phyloP scores from a whole-genome alignment of 305 asterid species.

The Rubia peregrina region DNA sequence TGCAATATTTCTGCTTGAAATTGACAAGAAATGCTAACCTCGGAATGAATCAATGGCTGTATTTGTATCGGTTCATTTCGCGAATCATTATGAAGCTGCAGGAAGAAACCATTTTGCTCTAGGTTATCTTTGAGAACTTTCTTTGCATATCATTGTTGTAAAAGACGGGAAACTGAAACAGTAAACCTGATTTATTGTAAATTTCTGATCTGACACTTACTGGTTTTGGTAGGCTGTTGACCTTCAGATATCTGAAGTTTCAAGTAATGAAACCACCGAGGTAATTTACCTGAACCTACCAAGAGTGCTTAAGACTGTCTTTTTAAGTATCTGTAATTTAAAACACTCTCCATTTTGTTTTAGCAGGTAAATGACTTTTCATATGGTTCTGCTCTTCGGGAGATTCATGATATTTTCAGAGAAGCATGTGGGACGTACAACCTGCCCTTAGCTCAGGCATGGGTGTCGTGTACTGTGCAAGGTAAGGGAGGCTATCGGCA shows the following conservation, averaged over 20 bases:
- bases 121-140: not conserved
- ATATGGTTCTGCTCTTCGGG: slow-evolving; percentile 76
- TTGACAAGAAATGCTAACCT: not conserved
- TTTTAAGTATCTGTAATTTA: slow-evolving; percentile 12
- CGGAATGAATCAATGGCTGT: not conserved
- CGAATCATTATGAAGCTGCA: not conserved
- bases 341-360: slow-evolving; percentile 11
- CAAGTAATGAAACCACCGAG: slow-evolving; percentile 36
- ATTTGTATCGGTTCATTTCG: not conserved
- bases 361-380: slow-evolving; percentile 53
- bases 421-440: slow-evolving; percentile 58
- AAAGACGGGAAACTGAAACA: not conserved
- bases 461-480: slow-evolving; percentile 75
- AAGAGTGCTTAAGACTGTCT: not conserved
- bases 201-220: slow-evolving; percentile 10
- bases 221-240: slow-evolving; percentile 66
- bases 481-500: slow-evolving; percentile 69
- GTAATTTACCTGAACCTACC: slow-evolving; percentile 30
- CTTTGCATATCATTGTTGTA: not conserved
- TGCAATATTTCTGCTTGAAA: not conserved
- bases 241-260: slow-evolving; percentile 53
- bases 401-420: slow-evolving; percentile 56
- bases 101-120: not conserved
- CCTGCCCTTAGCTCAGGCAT: slow-evolving; percentile 82
- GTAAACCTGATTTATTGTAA: not conserved